Conservation (phyloP, 2,329 filamentous ascomycete species). For the Aspergillus unguis region DNA sequence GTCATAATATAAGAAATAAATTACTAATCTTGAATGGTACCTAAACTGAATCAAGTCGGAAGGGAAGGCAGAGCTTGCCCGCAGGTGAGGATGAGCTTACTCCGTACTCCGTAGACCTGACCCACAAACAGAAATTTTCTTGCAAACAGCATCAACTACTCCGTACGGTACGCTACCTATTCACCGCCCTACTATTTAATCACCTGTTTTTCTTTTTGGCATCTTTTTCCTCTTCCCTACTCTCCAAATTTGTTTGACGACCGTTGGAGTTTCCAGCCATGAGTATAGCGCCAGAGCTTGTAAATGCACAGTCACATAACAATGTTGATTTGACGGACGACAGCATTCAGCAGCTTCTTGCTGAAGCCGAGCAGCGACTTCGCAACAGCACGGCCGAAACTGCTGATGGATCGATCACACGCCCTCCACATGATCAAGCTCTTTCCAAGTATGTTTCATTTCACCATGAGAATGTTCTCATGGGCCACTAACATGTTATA, state of each 20-base stretch:
- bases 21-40: too few species aligned
- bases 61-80: too few species aligned
- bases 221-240: background rate
- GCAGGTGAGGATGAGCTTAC: too few species aligned
- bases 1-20: too few species aligned
- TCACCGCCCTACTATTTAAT: background rate
- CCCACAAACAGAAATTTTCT: constrained; percentile 8
- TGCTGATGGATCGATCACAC: background rate
- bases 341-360: constrained; percentile 61
- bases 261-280: background rate
- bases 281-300: background rate
- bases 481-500: constrained; percentile 2
- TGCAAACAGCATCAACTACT: background rate
- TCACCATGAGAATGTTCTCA: background rate
- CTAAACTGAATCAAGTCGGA: too few species aligned
- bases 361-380: constrained; percentile 61
- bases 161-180: too few species aligned
- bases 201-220: constrained; percentile 6
- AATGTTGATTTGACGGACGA: constrained; percentile 57
- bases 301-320: background rate
- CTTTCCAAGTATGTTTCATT: constrained; percentile 3
- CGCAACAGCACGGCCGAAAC: constrained; percentile 19
- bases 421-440: background rate
- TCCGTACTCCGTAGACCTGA: background rate
- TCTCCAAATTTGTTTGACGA: background rate